These are phyloP conservation scores for Talaromyces atroroseus DNA, from an alignment of 2,329 filamentous ascomycete species.

Conservation along the genomic window DNA sequence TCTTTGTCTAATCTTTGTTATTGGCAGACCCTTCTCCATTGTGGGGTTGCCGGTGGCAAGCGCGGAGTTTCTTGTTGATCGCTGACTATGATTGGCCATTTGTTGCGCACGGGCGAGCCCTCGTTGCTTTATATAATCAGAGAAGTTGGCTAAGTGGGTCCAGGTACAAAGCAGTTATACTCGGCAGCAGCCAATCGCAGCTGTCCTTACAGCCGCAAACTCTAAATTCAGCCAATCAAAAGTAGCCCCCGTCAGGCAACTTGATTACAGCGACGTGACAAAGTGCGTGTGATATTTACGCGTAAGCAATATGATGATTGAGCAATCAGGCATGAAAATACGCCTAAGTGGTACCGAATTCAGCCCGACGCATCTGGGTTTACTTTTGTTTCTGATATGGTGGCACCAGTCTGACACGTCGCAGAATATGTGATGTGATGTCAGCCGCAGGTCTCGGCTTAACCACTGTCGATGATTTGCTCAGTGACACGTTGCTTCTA, in stretches of 20 bases:
- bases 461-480: too few relatives aligned
- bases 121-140: too few relatives aligned
- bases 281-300: neutral
- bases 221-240: neutral
- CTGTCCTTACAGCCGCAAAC: neutral
- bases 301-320: neutral
- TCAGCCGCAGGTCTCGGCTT: neutral
- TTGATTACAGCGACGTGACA: too few relatives aligned
- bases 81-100: neutral
- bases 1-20: neutral
- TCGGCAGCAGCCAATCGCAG: neutral
- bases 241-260: too few relatives aligned
- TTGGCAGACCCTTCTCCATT: neutral
- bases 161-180: too few relatives aligned
- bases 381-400: neutral
- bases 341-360: neutral
- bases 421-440: neutral
- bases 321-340: neutral
- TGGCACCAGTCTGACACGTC: neutral
- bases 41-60: neutral
- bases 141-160: too few relatives aligned
- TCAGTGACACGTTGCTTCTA: too few relatives aligned
- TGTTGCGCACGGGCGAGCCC: neutral
- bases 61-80: neutral
- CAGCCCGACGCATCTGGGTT: neutral